Base-by-base conservation (phyloP, 106 monocot genomes). In the Phalaenopsis aphrodite region DNA sequence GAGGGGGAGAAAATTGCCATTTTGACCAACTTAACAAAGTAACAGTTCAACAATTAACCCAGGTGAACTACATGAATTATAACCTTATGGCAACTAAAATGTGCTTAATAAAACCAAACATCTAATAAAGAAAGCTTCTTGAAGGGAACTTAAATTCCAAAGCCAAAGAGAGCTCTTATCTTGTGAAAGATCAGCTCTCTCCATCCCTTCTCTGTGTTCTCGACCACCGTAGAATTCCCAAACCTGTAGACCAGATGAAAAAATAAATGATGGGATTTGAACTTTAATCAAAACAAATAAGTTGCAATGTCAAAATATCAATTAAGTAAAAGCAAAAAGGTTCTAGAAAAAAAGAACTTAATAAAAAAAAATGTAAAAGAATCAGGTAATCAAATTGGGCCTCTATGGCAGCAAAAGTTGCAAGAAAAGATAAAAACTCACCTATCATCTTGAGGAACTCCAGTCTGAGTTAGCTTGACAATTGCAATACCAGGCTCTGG, bases 141-240 rank as follows among this genome's bases (percentile, higher is more conserved):
- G 5, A 74, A 19, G 43, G n/a, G 2, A 71, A 69, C 69, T 92
- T 75, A 99, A 66, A 95, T 90, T 75, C 99, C 99, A 78, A 99
- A 99, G n/a, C 99, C 99, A 81, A 99, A 99, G 14, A 99, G 83
- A 14, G 89, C 95, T 75, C 99, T 88, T 47, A 99, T 93, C 88
- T 88, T 95, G 78, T 95, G 87, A 64, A 99, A 99, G 81, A 99
- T 99, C 19, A 93, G 91, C 42, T 95, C 99, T 61, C 87, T 95
- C 99, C 99, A 99, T 41, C 99, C 99, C 36, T 89, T 88, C 84
- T 99, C 98, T 0, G 99, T 99, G 86, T 99, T 99, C 84, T 99
- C 99, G 37, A 91, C 89, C 72, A 99, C 99, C 1, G 99, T 99
- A 10, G 93, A 72, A 83, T 99, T 95, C 15, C 99, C 99, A 77